Evolutionary conservation across 176 grass and related monocot genomes (phyloP).

Genomic region (Aegilops speltoides): DNA sequence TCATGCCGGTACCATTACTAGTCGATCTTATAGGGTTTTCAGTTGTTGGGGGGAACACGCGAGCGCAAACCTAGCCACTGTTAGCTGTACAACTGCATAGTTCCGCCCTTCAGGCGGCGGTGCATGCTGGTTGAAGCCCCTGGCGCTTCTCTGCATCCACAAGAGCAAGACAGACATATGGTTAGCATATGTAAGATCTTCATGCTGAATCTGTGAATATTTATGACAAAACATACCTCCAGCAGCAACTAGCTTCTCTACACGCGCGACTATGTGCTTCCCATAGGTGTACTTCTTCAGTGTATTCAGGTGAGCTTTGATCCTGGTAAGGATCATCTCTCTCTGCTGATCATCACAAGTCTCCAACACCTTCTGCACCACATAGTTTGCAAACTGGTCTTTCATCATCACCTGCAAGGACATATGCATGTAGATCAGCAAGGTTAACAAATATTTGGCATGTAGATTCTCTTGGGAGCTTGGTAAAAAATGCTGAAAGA

Average conservation of each 20-base stretch:
- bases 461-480: not conserved
- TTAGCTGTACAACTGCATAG: slow-evolving; percentile 78
- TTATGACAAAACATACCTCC: slow-evolving; percentile 49
- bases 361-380: slow-evolving; percentile 92
- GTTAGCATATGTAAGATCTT: not conserved
- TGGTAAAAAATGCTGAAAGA: not conserved
- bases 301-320: slow-evolving; percentile 83
- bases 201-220: not conserved
- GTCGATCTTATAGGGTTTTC: slow-evolving; percentile 30
- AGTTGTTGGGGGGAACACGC: slow-evolving; percentile 44
- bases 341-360: slow-evolving; percentile 86
- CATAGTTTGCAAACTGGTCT: slow-evolving; percentile 91
- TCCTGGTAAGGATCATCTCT: slow-evolving; percentile 78
- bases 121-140: slow-evolving; percentile 56
- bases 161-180: not conserved
- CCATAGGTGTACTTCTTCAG: slow-evolving; percentile 92
- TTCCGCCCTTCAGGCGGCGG: slow-evolving; percentile 32
- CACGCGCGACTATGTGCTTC: slow-evolving; percentile 83
- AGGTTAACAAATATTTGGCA: not conserved
- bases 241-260: slow-evolving; percentile 86
- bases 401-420: slow-evolving; percentile 82
- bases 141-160: slow-evolving; percentile 64
- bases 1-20: slow-evolving; percentile 28
- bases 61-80: slow-evolving; percentile 62
- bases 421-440: not conserved